Conservation (phyloP, 2,329 filamentous ascomycete genomes). For the Colletotrichum godetiae region DNA sequence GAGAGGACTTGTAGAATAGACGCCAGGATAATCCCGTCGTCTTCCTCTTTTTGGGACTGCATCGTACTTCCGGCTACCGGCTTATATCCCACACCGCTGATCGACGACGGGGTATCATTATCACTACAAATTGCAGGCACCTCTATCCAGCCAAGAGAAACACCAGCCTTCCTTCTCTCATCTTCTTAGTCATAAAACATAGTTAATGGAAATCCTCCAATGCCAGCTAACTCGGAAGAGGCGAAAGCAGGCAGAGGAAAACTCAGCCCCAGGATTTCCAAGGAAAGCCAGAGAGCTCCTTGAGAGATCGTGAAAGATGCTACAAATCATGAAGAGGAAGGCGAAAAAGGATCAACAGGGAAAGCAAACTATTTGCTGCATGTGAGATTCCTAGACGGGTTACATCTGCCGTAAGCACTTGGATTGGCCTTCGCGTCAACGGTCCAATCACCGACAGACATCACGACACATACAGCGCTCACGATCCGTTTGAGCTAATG, state of each 20-base stretch:
- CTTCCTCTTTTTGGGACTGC: neutral
- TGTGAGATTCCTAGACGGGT: constrained; percentile 23
- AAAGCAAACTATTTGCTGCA: constrained; percentile 9
- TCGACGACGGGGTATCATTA: neutral
- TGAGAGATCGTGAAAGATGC: neutral
- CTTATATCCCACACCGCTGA: constrained; percentile 18
- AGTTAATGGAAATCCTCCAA: neutral
- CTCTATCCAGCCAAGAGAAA: too few species aligned
- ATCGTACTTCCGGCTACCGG: neutral
- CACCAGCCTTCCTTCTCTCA: too few species aligned
- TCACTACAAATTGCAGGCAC: too few species aligned
- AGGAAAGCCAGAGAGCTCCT: neutral
- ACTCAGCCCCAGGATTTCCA: neutral
- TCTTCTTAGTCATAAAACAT: too few species aligned
- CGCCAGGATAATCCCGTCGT: neutral
- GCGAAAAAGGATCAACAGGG: too few species aligned
- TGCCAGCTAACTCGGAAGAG: neutral
- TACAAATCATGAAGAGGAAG: too few species aligned
- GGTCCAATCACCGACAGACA: constrained; percentile 7
- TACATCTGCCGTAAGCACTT: constrained; percentile 35
- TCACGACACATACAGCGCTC: neutral
- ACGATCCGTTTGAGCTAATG: neutral
- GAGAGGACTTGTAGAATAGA: neutral
- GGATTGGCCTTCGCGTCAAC: neutral
- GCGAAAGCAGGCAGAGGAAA: neutral